A percentile compares a stretch with the other conserved stretches of the same genome.
phyloP scores from a whole-genome alignment of 2,329 filamentous ascomycete genomes.

The Colletotrichum graminicola region DNA sequence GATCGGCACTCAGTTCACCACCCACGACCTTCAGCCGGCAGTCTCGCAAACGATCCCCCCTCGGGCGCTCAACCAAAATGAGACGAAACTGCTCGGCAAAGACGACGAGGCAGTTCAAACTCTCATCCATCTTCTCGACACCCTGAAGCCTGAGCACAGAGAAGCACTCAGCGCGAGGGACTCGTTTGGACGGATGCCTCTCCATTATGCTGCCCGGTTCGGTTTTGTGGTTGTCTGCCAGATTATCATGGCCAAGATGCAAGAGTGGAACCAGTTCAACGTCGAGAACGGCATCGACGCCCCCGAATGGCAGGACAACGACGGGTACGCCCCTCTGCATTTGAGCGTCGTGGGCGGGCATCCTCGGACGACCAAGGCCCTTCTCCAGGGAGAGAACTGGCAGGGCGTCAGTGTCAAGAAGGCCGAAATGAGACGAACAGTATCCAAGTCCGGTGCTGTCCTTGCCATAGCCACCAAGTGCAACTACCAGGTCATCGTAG shows the following conservation, averaged over 20 bases:
- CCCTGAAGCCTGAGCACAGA: slow-evolving; percentile 76
- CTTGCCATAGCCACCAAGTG: slow-evolving; percentile 89
- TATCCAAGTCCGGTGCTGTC: slow-evolving; percentile 88
- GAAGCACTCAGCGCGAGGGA: slow-evolving; percentile 77
- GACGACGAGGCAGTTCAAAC: slow-evolving; percentile 83
- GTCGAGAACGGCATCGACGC: slow-evolving; percentile 89
- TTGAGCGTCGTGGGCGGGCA: slow-evolving; percentile 93
- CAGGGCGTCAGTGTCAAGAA: slow-evolving; percentile 73
- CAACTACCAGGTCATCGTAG: slow-evolving; percentile 86
- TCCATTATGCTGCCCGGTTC: slow-evolving; percentile 96
- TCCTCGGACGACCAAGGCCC: slow-evolving; percentile 82
- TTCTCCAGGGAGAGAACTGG: slow-evolving; percentile 86
- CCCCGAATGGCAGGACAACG: slow-evolving; percentile 88
- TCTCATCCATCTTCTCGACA: slow-evolving; percentile 72
- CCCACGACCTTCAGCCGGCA: slow-evolving; percentile 84
- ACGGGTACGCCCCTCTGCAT: slow-evolving; percentile 92
- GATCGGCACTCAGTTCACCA: slow-evolving; percentile 66
- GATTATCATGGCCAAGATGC: slow-evolving; percentile 88
- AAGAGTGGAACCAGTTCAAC: slow-evolving; percentile 88
- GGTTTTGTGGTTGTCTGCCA: slow-evolving; percentile 93
- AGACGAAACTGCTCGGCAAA: slow-evolving; percentile 73
- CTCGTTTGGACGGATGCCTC: slow-evolving; percentile 82
- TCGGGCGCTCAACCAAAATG: slow-evolving; percentile 72
- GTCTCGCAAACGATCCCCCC: slow-evolving; percentile 74
- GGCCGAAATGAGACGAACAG: slow-evolving; percentile 73